Evolutionary conservation across 768 basidiomycete species (phyloP), one percentile per base, ranked within the genome.

Genomic region (Lactifluus volemus): DNA sequence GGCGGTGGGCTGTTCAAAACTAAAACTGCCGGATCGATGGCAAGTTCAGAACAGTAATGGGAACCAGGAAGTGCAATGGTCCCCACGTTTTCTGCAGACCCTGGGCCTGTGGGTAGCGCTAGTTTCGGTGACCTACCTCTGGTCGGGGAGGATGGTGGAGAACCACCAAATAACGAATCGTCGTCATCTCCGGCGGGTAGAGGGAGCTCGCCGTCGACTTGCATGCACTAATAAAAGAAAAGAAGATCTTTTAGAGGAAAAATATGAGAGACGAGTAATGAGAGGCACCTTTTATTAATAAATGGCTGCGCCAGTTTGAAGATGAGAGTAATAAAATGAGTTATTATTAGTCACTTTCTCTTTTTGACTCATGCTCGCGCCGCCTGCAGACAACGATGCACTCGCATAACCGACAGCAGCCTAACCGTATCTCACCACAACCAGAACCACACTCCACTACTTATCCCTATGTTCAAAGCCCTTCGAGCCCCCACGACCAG

Each of bases 1-100:
- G 50, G 41, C 21, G 42, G 49, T 39, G 55, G 72, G 68, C 73
- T 55, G 58, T 55, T 78, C 75, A 78, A 75, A 73, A 80, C 79
- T 76, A 79, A 80, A 78, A 83, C 88, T 89, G 85, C 74, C 83
- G 85, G 84, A 78, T 83, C 76, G 78, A 85, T 80, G 76, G 88
- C 81, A 76, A 85, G 80, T 90, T 91, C 86, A 90, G 87, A 87
- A 88, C 78, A 79, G 74, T 77, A 79, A 78, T 87, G 89, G 88
- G 88, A 88, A 83, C 89, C 89, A 90, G 88, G 88, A 89, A 91
- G 89, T 91, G 89, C 89, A 91, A 90, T 90, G 88, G 89, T 86
- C 89, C 88, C 89, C 89, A 92, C 89, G 82, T 92, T 90, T 87
- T 88, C 80, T 84, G 79, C 75, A 74, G 76, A 73, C 73, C 72